A percentile compares a stretch with the other conserved stretches of the same genome.
phyloP scores from a whole-genome alignment of 441 rosid species.

The Syzygium malaccense region DNA sequence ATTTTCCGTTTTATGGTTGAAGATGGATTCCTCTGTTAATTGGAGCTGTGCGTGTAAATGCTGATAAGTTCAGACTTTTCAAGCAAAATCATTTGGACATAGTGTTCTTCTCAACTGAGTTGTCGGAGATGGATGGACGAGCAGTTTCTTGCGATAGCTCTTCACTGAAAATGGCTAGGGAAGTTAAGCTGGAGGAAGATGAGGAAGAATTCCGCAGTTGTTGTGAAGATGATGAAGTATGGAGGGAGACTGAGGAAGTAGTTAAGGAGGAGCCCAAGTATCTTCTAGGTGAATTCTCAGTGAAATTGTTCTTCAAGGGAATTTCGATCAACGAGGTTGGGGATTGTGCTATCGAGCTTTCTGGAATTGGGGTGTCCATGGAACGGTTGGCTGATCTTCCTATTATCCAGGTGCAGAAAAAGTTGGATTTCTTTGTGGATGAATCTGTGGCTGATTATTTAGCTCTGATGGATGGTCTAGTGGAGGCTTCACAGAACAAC shows the following conservation, averaged over 20 bases:
- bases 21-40: neutral
- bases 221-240: slow-evolving; percentile 82
- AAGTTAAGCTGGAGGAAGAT: slow-evolving; percentile 42
- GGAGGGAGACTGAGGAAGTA: slow-evolving; percentile 64
- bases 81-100: neutral
- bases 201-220: slow-evolving; percentile 94
- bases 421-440: slow-evolving; percentile 71
- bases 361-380: slow-evolving; percentile 88
- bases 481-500: slow-evolving; percentile 55
- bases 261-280: slow-evolving; percentile 25
- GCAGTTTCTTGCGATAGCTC: slow-evolving; percentile 19
- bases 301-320: slow-evolving; percentile 82
- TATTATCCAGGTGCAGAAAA: slow-evolving; percentile 77
- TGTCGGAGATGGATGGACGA: slow-evolving; percentile 42
- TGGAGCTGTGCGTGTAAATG: neutral
- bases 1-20: neutral
- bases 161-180: slow-evolving; percentile 27
- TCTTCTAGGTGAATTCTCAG: slow-evolving; percentile 46
- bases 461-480: slow-evolving; percentile 85
- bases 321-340: slow-evolving; percentile 45
- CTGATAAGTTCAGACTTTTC: slow-evolving; percentile 10
- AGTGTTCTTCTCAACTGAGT: neutral
- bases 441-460: slow-evolving; percentile 79
- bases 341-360: slow-evolving; percentile 49
- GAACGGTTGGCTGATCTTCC: slow-evolving; percentile 45